A percentile compares a stretch with the other conserved stretches of the same genome.
phyloP scores from a whole-genome alignment of 257 asterid species.

The Solanum stenotomum region DNA sequence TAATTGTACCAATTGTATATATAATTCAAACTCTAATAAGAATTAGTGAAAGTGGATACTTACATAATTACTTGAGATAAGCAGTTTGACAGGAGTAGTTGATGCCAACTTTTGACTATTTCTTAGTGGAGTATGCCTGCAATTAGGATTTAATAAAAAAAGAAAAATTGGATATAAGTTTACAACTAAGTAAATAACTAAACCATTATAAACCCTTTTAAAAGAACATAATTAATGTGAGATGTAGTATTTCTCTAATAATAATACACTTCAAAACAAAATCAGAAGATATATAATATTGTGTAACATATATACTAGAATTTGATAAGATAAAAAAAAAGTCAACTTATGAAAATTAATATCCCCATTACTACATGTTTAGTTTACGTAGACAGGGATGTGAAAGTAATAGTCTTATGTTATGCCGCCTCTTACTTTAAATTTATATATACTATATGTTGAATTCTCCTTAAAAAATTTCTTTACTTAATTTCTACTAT shows the following conservation, averaged over 20 bases:
- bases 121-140: background rate
- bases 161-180: background rate
- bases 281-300: background rate
- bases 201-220: background rate
- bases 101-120: background rate
- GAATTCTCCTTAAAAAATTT: background rate
- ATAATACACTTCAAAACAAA: background rate
- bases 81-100: background rate
- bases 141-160: background rate
- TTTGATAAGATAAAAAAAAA: background rate
- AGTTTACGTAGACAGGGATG: background rate
- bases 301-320: background rate
- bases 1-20: background rate
- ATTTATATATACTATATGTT: too few species aligned
- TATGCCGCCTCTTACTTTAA: background rate
- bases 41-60: background rate
- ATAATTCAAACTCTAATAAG: background rate
- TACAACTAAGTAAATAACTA: background rate
- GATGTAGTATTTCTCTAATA: background rate
- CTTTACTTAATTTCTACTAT: background rate
- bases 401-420: background rate
- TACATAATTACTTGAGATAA: background rate
- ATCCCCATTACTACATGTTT: background rate
- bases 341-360: background rate
- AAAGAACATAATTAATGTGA: background rate